Evolutionary conservation across 345 rosid genomes (phyloP), one percentile per base, ranked within the genome.

Genomic region (Ceriops zippeliana): DNA sequence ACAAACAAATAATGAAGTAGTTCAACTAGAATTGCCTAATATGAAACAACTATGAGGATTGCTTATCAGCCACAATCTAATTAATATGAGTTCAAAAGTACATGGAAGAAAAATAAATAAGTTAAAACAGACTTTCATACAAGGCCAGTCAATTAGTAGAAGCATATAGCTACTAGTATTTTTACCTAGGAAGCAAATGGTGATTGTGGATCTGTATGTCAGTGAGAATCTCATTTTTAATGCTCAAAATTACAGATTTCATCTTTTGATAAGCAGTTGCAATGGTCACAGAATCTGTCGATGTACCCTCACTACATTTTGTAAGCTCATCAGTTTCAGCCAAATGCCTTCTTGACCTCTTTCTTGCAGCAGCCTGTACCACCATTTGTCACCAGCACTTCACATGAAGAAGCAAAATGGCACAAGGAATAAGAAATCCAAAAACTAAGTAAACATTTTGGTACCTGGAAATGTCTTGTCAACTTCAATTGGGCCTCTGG

Each of bases 401-500:
- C 7, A 30, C 17, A 73, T 53, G 68, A 67, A 61, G 35, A 28
- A 22, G 10, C 20, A 53, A 53, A 28, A 17, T 9, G 9, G 58
- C 2, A 1, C 9, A n/a, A 49, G 37, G 1, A 7, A 27, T 10
- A n/a, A 6, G 31, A 24, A 58, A 2, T 8, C 24, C 21, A 58
- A 5, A 27, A 52, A 15, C 6, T 1, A 52, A 52, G 10, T 21
- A 9, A 52, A 6, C 10, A 17, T 68, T 54, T 63, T 35, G 15
- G 17, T 63, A 74, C 78, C 78, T 74, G 78, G 69, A 74, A 74
- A 63, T 74, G 60, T 74, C 59, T 69, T 49, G 73, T 54, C 22
- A 74, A 74, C 63, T 68, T 69, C 42, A 58, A 16, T 27, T 74
- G 78, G 3, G 56, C 65, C 65, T 69, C 78, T 5, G 78, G 49